Conservation (phyloP, 2,329 filamentous ascomycete genomes). For the Laburnicola sp. region DNA sequence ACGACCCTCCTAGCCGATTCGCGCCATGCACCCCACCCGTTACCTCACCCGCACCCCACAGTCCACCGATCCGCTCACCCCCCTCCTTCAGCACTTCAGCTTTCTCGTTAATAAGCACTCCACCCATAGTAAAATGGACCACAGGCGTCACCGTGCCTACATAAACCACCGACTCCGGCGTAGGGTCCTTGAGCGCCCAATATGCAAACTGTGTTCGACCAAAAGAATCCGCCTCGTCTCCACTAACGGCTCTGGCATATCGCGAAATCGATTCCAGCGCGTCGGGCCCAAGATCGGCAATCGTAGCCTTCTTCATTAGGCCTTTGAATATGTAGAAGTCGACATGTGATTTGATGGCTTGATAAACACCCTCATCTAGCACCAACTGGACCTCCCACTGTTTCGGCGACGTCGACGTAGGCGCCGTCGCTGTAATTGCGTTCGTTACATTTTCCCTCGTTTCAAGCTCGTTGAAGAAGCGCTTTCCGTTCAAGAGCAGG, state of each 20-base stretch:
- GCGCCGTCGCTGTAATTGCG: constrained; percentile 51
- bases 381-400: constrained; percentile 64
- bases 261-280: constrained; percentile 52
- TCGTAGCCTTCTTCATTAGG: constrained; percentile 59
- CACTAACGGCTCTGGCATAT: constrained; percentile 54
- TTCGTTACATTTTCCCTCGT: constrained; percentile 61
- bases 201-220: constrained; percentile 58
- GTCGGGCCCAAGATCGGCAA: constrained; percentile 51
- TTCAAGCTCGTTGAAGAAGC: constrained; percentile 67
- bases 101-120: constrained; percentile 59
- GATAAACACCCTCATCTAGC: constrained; percentile 61
- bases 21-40: constrained; percentile 67
- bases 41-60: constrained; percentile 67
- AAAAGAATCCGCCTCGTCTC: constrained; percentile 49
- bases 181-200: constrained; percentile 57
- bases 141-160: constrained; percentile 65
- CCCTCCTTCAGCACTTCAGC: constrained; percentile 55
- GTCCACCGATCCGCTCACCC: constrained; percentile 54
- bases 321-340: constrained; percentile 68
- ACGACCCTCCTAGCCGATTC: constrained; percentile 64
- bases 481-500: constrained; percentile 54
- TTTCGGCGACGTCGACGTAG: constrained; percentile 34
- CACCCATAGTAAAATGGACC: constrained; percentile 69
- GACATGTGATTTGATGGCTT: constrained; percentile 58
- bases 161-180: constrained; percentile 58